Evolutionary conservation across 345 rosid genomes (phyloP).

Genomic region (Triadica sebifera): DNA sequence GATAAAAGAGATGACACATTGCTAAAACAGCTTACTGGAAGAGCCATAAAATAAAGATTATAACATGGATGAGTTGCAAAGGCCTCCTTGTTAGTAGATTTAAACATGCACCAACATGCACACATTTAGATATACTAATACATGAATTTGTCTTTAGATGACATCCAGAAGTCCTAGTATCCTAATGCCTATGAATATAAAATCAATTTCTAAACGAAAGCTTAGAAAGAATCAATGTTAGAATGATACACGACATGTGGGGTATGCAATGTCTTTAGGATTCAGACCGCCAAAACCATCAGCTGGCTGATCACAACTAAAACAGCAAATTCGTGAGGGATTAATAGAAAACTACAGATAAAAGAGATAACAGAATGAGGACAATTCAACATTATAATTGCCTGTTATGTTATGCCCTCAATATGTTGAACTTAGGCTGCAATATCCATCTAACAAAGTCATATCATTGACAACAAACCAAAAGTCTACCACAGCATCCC

Average conservation of each 20-base stretch:
- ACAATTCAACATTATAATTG: neutral
- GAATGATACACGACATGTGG: neutral
- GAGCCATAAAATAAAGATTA: too few species aligned
- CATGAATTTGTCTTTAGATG: neutral
- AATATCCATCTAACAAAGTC: neutral
- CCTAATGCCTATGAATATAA: neutral
- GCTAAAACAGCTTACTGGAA: neutral
- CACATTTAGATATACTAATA: neutral
- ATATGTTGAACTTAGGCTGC: neutral
- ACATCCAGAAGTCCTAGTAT: too few species aligned
- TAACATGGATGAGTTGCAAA: too few species aligned
- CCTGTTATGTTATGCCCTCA: neutral
- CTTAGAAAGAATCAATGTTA: neutral
- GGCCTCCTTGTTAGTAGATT: neutral
- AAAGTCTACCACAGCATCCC: neutral
- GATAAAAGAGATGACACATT: slow-evolving; percentile 13
- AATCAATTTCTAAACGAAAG: neutral
- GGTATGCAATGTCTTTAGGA: neutral
- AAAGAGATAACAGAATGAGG: neutral
- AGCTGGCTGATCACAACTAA: neutral
- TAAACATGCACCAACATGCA: neutral
- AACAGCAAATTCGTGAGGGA: neutral
- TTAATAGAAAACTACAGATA: neutral
- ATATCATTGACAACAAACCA: neutral
- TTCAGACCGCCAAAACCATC: neutral